These are phyloP conservation scores for Blastocystis sp. DNA, from an alignment of 352 stramenopile genomes.

Conservation along the genomic window DNA sequence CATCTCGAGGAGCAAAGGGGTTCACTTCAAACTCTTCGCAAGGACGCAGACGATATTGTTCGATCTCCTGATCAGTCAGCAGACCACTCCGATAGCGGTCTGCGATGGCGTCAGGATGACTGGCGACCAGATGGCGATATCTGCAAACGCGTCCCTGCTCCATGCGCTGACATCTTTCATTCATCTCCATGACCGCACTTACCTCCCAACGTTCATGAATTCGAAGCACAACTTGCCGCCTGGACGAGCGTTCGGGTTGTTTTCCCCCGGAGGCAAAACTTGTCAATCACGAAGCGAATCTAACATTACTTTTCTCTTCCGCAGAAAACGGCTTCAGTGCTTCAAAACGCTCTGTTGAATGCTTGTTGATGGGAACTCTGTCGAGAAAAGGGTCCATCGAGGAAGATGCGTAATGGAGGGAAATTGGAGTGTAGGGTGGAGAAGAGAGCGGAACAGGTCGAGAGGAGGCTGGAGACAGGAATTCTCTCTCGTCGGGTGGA, in stretches of 20 bases:
- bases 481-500: background rate
- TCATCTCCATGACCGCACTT: background rate
- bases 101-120: conserved; percentile 57
- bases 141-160: background rate
- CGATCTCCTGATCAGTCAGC: conserved; percentile 8
- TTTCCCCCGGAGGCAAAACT: conserved; percentile 24
- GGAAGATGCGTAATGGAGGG: background rate
- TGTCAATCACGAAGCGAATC: background rate
- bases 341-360: background rate
- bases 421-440: background rate
- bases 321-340: background rate
- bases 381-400: background rate
- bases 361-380: background rate
- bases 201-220: conserved; percentile 48
- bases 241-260: conserved; percentile 19
- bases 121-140: conserved; percentile 19
- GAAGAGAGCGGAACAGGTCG: background rate
- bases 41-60: background rate
- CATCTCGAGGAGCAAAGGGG: conserved; percentile 31
- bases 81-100: conserved; percentile 15
- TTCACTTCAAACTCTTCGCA: conserved; percentile 36
- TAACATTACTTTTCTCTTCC: background rate
- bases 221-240: conserved; percentile 48
- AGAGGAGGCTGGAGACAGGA: background rate
- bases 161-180: background rate